Percentiles rank a stretch among this genome's conserved stretches.
These are phyloP conservation scores for Mycena belliarum DNA, from an alignment of 768 basidiomycete species.

Conservation along the genomic window DNA sequence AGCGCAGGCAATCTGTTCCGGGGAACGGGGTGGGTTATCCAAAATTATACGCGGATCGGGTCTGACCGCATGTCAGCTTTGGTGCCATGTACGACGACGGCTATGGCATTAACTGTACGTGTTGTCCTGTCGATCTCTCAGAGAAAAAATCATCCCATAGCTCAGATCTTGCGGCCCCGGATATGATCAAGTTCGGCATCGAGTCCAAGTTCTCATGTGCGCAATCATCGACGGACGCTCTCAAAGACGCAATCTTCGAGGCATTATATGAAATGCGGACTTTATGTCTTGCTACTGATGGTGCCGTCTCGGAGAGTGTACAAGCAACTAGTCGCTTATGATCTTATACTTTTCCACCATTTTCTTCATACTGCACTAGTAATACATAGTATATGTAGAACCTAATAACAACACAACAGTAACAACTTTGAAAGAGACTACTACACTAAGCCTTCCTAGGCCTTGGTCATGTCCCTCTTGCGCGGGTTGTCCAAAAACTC, in stretches of 20 bases:
- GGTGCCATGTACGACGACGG: conserved; percentile 82
- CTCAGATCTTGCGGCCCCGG: conserved; percentile 77
- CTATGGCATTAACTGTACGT: conserved; percentile 88
- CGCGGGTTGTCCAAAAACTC: conserved; percentile 27
- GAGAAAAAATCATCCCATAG: not conserved
- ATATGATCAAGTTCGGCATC: conserved; percentile 87
- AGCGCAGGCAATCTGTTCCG: conserved; percentile 84
- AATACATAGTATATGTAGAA: conserved; percentile 12
- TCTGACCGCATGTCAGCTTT: conserved; percentile 57
- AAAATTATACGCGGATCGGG: not conserved
- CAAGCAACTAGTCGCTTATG: conserved; percentile 32
- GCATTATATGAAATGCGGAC: conserved; percentile 71
- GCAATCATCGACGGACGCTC: conserved; percentile 67
- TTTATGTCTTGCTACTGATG: conserved; percentile 42
- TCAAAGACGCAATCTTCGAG: conserved; percentile 61
- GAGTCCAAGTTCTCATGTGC: conserved; percentile 81
- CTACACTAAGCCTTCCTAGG: no score
- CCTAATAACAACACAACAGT: not conserved
- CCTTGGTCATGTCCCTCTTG: conserved; percentile 4
- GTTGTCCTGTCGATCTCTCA: not conserved
- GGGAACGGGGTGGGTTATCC: conserved; percentile 71
- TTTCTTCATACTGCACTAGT: conserved; percentile 4
- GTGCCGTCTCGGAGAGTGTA: conserved; percentile 5
- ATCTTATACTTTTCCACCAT: conserved; percentile 9
- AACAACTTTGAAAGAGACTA: no score